Evolutionary conservation across 345 rosid genomes (phyloP).

Genomic region (Boechera retrofracta): DNA sequence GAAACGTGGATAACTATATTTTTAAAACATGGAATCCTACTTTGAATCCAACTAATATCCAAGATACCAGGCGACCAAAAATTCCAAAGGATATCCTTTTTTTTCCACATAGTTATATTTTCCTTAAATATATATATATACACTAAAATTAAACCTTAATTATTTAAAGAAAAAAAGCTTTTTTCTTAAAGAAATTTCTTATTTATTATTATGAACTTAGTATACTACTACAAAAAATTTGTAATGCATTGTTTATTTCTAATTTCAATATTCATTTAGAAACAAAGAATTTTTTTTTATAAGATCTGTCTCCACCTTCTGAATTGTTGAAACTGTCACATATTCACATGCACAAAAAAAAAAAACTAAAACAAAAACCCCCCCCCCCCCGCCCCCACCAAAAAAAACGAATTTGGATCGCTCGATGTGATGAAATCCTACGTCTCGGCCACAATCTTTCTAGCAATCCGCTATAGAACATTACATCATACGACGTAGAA

Average conservation of each 20-base stretch:
- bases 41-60: conserved; percentile 6
- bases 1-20: background rate
- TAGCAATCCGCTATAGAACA: background rate
- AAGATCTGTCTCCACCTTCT: background rate
- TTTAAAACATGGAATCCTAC: background rate
- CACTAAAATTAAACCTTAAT: background rate
- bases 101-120: background rate
- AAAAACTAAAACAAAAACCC: background rate
- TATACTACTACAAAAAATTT: too few relatives aligned
- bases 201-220: too few relatives aligned
- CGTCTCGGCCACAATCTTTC: background rate
- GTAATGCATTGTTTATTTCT: background rate
- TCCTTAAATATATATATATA: background rate
- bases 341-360: background rate
- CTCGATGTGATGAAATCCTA: background rate
- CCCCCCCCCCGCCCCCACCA: too few relatives aligned
- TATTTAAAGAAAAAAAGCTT: too few relatives aligned
- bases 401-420: background rate
- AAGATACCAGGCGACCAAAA: conserved; percentile 16
- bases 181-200: too few relatives aligned
- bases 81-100: background rate
- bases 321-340: too few relatives aligned
- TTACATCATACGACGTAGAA: background rate
- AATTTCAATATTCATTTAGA: background rate
- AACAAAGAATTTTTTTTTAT: background rate